phyloP scores from a whole-genome alignment of 192 early-diverging fungal species.

The Coemansia reversa region DNA sequence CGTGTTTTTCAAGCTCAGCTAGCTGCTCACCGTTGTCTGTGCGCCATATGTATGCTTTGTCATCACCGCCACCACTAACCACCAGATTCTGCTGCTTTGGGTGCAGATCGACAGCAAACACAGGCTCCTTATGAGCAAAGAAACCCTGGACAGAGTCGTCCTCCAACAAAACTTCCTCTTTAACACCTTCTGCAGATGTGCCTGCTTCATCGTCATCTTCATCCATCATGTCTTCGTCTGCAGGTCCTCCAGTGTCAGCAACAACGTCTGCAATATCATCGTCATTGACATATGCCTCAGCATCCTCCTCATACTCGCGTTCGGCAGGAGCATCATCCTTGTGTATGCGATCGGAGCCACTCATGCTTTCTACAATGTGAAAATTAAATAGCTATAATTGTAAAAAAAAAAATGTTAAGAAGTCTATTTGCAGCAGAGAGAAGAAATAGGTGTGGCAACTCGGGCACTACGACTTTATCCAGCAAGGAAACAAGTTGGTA shows the following conservation, averaged over 20 bases:
- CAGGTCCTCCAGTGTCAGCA: conserved; percentile 16
- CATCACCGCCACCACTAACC: conserved; percentile 89
- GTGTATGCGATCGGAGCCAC: conserved; percentile 51
- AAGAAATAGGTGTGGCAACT: neutral
- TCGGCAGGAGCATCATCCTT: conserved; percentile 50
- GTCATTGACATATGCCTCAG: conserved; percentile 46
- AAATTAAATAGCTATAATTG: neutral
- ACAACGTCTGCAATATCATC: conserved; percentile 34
- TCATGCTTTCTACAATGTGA: conserved; percentile 21
- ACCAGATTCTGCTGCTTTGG: conserved; percentile 69
- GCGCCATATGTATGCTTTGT: conserved; percentile 87
- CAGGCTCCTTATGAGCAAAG: conserved; percentile 86
- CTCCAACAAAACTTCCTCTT: conserved; percentile 39
- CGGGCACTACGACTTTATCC: too few species aligned
- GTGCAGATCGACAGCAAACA: conserved; percentile 81
- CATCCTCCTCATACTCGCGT: conserved; percentile 52
- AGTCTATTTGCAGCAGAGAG: neutral
- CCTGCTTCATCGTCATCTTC: conserved; percentile 30
- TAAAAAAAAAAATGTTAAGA: conserved; percentile 11
- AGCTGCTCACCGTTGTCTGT: conserved; percentile 78
- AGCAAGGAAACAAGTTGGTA: too few species aligned
- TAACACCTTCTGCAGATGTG: neutral
- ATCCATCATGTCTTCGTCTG: conserved; percentile 54
- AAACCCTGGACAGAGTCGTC: conserved; percentile 93
- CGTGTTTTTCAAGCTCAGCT: conserved; percentile 67